Percentiles rank a stretch among this genome's conserved stretches.
These are phyloP conservation scores for Coemansia sp. DNA, from an alignment of 192 early-diverging fungal species.

Conservation along the genomic window DNA sequence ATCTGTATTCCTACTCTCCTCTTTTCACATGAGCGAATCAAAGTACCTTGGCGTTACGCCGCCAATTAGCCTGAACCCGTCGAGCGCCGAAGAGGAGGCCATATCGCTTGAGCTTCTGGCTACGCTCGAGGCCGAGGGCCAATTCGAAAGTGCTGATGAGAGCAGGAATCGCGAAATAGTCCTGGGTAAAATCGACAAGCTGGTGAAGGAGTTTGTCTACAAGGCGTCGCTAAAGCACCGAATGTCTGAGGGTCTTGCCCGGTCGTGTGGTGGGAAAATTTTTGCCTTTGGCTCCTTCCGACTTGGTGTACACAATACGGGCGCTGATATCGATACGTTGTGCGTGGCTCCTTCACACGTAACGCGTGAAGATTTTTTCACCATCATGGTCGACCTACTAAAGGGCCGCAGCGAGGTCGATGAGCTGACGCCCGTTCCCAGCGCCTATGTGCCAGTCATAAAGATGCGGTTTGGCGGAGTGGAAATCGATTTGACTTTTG, in stretches of 20 bases:
- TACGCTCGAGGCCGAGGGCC: slow-evolving; percentile 68
- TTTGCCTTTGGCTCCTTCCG: slow-evolving; percentile 97
- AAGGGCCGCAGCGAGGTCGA: slow-evolving; percentile 79
- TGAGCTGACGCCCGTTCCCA: slow-evolving; percentile 80
- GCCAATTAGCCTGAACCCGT: slow-evolving; percentile 64
- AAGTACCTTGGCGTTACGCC: slow-evolving; percentile 74
- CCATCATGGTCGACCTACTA: slow-evolving; percentile 81
- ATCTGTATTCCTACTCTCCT: neutral
- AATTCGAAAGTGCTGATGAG: slow-evolving; percentile 88
- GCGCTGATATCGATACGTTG: slow-evolving; percentile 97
- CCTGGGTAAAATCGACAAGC: slow-evolving; percentile 78
- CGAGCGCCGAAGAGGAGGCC: slow-evolving; percentile 67
- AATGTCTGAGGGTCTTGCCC: slow-evolving; percentile 79
- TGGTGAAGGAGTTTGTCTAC: slow-evolving; percentile 93
- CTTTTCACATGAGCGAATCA: slow-evolving; percentile 23
- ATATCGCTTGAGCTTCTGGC: slow-evolving; percentile 68
- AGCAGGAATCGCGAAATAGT: slow-evolving; percentile 79
- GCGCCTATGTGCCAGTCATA: slow-evolving; percentile 94
- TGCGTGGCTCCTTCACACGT: slow-evolving; percentile 93
- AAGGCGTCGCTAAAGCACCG: slow-evolving; percentile 67
- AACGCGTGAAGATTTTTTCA: slow-evolving; percentile 89
- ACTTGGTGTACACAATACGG: slow-evolving; percentile 89
- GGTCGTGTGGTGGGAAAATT: slow-evolving; percentile 90
- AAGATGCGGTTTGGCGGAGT: slow-evolving; percentile 92
- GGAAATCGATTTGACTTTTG: slow-evolving; percentile 92